These are phyloP conservation scores for Daldinia concentrica DNA, from an alignment of 495 filamentous ascomycete genomes.

Conservation along the genomic window DNA sequence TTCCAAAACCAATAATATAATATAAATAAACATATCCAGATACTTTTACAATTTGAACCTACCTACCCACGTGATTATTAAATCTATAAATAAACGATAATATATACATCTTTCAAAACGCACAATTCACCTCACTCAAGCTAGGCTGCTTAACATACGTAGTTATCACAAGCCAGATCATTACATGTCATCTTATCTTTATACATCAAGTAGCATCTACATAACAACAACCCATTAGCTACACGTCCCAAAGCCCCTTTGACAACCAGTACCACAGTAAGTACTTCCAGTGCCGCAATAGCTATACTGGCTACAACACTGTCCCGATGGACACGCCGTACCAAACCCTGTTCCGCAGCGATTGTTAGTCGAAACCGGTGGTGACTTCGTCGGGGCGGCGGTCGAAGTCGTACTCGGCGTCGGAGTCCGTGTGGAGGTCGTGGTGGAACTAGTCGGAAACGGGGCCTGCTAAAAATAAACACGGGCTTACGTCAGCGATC, in stretches of 20 bases:
- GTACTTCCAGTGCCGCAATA: constrained; percentile 59
- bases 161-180: too few species aligned
- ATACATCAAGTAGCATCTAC: too few species aligned
- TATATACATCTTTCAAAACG: too few species aligned
- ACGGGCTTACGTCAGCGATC: constrained; percentile 18
- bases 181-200: too few species aligned
- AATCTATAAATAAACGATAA: too few species aligned
- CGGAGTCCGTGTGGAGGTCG: constrained; percentile 7
- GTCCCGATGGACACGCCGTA: constrained; percentile 1
- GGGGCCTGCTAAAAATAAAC: constrained; percentile 12
- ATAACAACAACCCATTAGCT: constrained; percentile 5
- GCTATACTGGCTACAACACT: constrained; percentile 58
- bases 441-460: neutral
- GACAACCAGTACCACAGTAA: constrained; percentile 64
- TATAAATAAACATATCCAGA: too few species aligned
- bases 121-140: neutral
- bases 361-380: constrained; percentile 17
- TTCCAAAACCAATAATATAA: too few species aligned
- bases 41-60: too few species aligned
- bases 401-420: constrained; percentile 11
- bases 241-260: constrained; percentile 54
- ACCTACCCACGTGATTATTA: too few species aligned
- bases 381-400: neutral
- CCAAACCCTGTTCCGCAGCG: constrained; percentile 19
- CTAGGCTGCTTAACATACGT: neutral